Evolutionary conservation across 1,284 basidiomycete genomes (phyloP), one percentile per base, ranked within the genome.

Genomic region (Rhizoctonia solani): DNA sequence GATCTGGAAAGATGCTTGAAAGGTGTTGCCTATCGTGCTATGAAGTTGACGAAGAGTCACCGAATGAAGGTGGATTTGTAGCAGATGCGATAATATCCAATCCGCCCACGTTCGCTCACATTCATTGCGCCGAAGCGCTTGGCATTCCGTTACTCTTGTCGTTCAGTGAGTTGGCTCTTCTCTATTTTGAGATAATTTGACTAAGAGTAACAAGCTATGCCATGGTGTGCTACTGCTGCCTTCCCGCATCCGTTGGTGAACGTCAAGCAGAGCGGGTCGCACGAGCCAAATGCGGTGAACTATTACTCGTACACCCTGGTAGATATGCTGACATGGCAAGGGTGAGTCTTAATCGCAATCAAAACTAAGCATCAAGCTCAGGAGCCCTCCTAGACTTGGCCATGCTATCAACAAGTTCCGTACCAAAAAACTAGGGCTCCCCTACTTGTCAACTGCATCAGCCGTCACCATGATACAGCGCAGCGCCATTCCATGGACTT

Each of bases 171-270:
- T 76, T 65, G 55, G n/a, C 41, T 16, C 5, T 4, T 16, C n/a
- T 6, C 5, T 4, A 52, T 19, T 23, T n/a, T 13, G 46, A 49
- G n/a, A n/a, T 30, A 32, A 13, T 49, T n/a, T 3, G 13, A 19
- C 4, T 5, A 37, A 14, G 19, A 9, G 37, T n/a, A 23, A 11
- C 8, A 44, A 86, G 85, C 84, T 0, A 88, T 88, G 87, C 87
- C 87, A 21, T 89, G 87, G 86, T 78, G 77, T 41, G 80, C 86
- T 0, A 88, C 87, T 0, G 79, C 81, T 3, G 77, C 81, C 2
- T 89, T 88, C 72, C 81, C 84, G 0, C 87, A 89, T 72, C 86
- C 86, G 4, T 77, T 87, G 8, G 85, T 87, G 63, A 84, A 83
- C 67, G 79, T 86, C 70, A 78, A 79, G 54, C 74, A 77, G 9